Base-by-base conservation (phyloP, 306 rosid species). In the Biancaea sappan region DNA sequence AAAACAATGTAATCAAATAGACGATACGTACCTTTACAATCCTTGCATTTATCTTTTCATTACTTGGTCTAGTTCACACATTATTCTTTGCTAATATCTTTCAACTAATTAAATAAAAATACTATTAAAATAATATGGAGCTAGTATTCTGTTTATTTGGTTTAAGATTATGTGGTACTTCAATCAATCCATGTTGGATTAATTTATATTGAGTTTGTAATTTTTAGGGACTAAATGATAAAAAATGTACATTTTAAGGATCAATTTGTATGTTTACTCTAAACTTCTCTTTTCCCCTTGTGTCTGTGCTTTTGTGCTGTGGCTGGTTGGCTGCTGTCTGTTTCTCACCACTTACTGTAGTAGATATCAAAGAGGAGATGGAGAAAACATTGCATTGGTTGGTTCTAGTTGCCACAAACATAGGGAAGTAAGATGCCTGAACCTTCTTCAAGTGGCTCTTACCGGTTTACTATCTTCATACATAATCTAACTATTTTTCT, bases 321-420 rank as follows among this genome's bases (percentile, higher is more conserved):
- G 29, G 21, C 38, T 57, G 22, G 38, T 37, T 56, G 62, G 38
- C 48, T 66, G 22, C 57, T 73, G 65, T 38, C 77, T 77, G 69
- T 66, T 26, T 76, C 66, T 62, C 81, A 77, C 84, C 89, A 93
- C 83, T 89, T 70, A 83, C 90, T 72, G 74, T 85, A 40, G 74
- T 79, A 37, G 83, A 86, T 48, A 92, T 92, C 37, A 92, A 86
- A 84, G 86, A 84, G 19, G 96, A 88, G 85, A 92, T 92, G 89
- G 91, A 89, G 77, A 88, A 84, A 70, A 88, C 93, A 48, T 66
- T 92, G 77, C 79, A 79, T 37, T 92, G 97, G 97, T 81, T 92
- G 44, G 93, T 85, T 63, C 96, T 93, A 35, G 57, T 88, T 64
- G 91, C 97, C 61, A 80, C 96, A 64, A 89, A 89, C 86, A 92